Conservation (phyloP, 2,329 filamentous ascomycete species). For the Penicillium sp. region DNA sequence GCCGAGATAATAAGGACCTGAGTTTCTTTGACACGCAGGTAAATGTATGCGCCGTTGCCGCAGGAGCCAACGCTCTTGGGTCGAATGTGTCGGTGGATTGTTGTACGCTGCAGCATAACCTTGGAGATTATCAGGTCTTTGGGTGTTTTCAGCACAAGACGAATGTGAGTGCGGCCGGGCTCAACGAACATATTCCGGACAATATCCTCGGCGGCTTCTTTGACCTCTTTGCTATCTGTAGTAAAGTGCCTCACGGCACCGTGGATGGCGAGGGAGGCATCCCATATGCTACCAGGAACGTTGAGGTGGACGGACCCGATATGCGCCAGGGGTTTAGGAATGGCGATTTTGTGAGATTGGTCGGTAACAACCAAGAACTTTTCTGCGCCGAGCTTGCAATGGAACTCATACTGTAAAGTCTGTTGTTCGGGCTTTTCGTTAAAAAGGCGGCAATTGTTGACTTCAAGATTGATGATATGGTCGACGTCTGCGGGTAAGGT, state of each 20-base stretch:
- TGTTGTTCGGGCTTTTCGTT: slow-evolving; percentile 23
- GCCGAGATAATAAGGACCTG: slow-evolving; percentile 36
- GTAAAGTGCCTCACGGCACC: slow-evolving; percentile 26
- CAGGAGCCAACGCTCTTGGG: neutral
- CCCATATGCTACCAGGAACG: slow-evolving; percentile 42
- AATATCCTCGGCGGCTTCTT: slow-evolving; percentile 32
- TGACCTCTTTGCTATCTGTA: slow-evolving; percentile 24
- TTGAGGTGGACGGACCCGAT: slow-evolving; percentile 42
- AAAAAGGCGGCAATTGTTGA: slow-evolving; percentile 26
- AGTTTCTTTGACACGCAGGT: slow-evolving; percentile 39
- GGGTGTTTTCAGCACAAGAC: slow-evolving; percentile 29
- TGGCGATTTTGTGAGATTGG: slow-evolving; percentile 21
- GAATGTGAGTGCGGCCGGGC: slow-evolving; percentile 25
- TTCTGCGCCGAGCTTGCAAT: slow-evolving; percentile 35
- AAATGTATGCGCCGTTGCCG: slow-evolving; percentile 23
- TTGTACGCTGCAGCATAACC: slow-evolving; percentile 36
- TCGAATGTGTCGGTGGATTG: slow-evolving; percentile 29
- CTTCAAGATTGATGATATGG: slow-evolving; percentile 36
- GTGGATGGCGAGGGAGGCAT: slow-evolving; percentile 35
- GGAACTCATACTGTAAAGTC: slow-evolving; percentile 39
- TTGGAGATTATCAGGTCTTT: slow-evolving; percentile 29
- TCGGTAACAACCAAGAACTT: slow-evolving; percentile 33
- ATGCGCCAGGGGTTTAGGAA: slow-evolving; percentile 22
- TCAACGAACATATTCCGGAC: slow-evolving; percentile 36
- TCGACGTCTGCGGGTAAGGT: slow-evolving; percentile 43